phyloP scores from a whole-genome alignment of 345 rosid species.

The Camelina laxa region DNA sequence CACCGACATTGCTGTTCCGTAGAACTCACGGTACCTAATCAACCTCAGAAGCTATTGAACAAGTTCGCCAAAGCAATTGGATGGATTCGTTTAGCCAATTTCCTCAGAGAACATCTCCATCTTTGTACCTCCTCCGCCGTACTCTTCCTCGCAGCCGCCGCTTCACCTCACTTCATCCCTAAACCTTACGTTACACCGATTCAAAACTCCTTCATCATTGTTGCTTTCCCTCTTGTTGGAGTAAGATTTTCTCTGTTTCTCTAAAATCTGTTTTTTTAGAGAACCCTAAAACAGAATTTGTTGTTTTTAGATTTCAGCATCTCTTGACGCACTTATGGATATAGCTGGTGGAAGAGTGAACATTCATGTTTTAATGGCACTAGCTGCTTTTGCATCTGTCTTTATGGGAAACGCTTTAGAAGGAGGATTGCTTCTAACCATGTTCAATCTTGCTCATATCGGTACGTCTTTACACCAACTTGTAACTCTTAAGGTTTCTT shows the following conservation, averaged over 20 bases:
- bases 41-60: slow-evolving; percentile 53
- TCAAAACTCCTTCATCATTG: slow-evolving; percentile 59
- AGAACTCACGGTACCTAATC: slow-evolving; percentile 37
- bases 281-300: neutral
- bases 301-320: slow-evolving; percentile 69
- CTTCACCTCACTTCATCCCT: slow-evolving; percentile 65
- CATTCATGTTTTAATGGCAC: slow-evolving; percentile 96
- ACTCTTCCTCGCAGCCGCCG: slow-evolving; percentile 71
- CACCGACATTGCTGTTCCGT: slow-evolving; percentile 37
- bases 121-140: slow-evolving; percentile 72
- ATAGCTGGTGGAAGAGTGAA: slow-evolving; percentile 84
- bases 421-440: slow-evolving; percentile 88
- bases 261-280: neutral
- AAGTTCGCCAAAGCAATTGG: slow-evolving; percentile 61
- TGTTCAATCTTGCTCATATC: slow-evolving; percentile 94
- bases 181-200: slow-evolving; percentile 63
- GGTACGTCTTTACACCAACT: slow-evolving; percentile 50
- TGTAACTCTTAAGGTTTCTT: neutral
- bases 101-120: slow-evolving; percentile 74
- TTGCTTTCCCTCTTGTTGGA: slow-evolving; percentile 90
- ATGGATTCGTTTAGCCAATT: slow-evolving; percentile 72
- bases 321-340: slow-evolving; percentile 84
- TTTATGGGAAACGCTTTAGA: slow-evolving; percentile 87
- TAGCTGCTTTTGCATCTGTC: slow-evolving; percentile 82
- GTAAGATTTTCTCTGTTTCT: slow-evolving; percentile 43